Evolutionary conservation across 2,329 filamentous ascomycete species (phyloP).

Genomic region (Pezicula neosporulosa): DNA sequence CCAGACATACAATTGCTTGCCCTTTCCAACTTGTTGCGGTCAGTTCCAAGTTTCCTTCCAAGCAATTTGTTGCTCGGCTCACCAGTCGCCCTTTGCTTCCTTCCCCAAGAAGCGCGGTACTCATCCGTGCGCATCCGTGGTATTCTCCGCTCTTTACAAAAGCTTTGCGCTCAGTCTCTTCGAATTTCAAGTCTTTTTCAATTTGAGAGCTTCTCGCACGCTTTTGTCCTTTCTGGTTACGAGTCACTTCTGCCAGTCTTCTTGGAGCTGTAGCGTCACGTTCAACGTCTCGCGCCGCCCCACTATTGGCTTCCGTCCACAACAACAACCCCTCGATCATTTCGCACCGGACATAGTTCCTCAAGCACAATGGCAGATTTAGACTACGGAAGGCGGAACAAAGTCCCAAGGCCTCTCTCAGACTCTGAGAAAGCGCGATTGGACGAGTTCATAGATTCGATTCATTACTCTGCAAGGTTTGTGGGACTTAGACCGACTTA

Average conservation of each 20-base stretch:
- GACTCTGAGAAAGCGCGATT: conserved; percentile 79
- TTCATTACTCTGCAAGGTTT: conserved; percentile 92
- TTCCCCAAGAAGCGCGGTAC: too few species aligned
- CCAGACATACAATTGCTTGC: too few species aligned
- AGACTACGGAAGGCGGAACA: conserved; percentile 82
- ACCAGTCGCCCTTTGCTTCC: too few species aligned
- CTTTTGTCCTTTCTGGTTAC: neutral
- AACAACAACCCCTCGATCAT: neutral
- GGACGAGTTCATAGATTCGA: conserved; percentile 88
- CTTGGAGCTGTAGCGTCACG: neutral
- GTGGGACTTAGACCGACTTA: conserved; percentile 20
- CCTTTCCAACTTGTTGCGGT: too few species aligned
- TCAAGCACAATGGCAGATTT: conserved; percentile 21
- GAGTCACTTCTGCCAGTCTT: neutral
- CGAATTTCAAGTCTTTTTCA: too few species aligned
- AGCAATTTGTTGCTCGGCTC: too few species aligned
- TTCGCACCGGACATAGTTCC: conserved; percentile 6
- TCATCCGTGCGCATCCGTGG: too few species aligned
- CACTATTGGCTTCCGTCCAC: neutral
- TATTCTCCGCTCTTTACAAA: too few species aligned
- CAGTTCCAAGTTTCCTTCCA: too few species aligned
- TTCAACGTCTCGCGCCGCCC: neutral
- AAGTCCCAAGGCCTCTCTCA: conserved; percentile 73
- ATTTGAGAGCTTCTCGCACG: neutral
- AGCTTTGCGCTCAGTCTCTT: too few species aligned